Conservation (phyloP, 2,329 filamentous ascomycete species). For the Colletotrichum sp. region DNA sequence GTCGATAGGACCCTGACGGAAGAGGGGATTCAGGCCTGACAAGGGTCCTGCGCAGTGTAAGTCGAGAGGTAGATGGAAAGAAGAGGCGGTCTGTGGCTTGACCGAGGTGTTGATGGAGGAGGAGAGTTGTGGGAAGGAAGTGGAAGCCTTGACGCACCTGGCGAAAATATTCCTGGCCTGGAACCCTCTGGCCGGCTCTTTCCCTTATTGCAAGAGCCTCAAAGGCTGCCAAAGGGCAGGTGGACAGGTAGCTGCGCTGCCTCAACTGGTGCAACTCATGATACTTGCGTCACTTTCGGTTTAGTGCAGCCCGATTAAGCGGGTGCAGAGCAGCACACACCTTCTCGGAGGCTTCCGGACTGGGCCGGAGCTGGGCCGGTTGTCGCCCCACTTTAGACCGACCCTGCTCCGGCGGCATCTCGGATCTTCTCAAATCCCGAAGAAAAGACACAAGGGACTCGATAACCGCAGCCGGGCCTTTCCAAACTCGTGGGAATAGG, state of each 20-base stretch:
- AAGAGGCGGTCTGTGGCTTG: background rate
- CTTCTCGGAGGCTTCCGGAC: background rate
- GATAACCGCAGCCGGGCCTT: background rate
- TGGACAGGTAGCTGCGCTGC: background rate
- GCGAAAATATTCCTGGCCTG: background rate
- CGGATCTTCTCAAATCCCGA: background rate
- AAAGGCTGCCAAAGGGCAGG: background rate
- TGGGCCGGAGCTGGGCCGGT: background rate
- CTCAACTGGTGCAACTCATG: rapidly evolving
- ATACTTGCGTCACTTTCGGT: background rate
- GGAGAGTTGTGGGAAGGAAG: background rate
- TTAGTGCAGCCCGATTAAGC: background rate
- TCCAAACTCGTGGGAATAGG: background rate
- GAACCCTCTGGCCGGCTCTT: background rate
- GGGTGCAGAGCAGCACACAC: background rate
- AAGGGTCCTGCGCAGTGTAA: background rate
- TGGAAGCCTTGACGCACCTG: background rate
- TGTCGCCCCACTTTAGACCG: background rate
- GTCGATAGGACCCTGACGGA: background rate
- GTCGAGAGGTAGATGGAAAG: background rate
- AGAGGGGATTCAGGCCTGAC: background rate
- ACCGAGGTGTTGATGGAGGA: background rate
- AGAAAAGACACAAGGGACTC: background rate
- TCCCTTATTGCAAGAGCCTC: background rate
- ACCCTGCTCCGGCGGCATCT: background rate